Evolutionary conservation across 768 basidiomycete genomes (phyloP).

Genomic region (Boletus coccyginus): DNA sequence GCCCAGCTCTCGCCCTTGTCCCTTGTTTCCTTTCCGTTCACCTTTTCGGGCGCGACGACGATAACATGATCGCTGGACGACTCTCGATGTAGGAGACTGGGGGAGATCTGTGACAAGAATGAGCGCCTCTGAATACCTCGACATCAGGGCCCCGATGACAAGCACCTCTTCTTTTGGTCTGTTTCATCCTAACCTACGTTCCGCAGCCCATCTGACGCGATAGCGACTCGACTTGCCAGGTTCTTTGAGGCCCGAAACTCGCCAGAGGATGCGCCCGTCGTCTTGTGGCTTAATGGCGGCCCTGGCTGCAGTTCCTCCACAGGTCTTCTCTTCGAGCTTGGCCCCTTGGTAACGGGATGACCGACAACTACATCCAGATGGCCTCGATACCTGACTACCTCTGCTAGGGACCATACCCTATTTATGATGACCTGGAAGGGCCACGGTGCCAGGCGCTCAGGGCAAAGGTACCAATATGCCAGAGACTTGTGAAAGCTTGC

Average conservation of each 20-base stretch:
- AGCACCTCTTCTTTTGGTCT: constrained; percentile 88
- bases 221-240: constrained; percentile 40
- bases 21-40: too few species aligned
- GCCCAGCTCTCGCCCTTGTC: too few species aligned
- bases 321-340: constrained; percentile 89
- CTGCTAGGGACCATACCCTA: constrained; percentile 78
- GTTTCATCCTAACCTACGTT: constrained; percentile 11
- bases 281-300: constrained; percentile 90
- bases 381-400: constrained; percentile 78
- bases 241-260: constrained; percentile 83
- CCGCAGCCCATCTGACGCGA: not conserved
- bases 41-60: too few species aligned
- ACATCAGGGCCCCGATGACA: constrained; percentile 72
- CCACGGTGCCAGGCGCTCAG: constrained; percentile 63
- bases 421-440: constrained; percentile 69
- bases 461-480: constrained; percentile 69
- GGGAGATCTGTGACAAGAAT: too few species aligned
- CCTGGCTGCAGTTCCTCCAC: constrained; percentile 73
- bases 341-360: constrained; percentile 89
- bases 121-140: constrained; percentile 83
- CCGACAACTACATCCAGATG: constrained; percentile 81
- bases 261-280: constrained; percentile 75
- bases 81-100: too few species aligned
- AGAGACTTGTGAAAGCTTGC: constrained; percentile 69
- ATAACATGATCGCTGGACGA: too few species aligned